Base-by-base conservation (phyloP, 768 basidiomycete species). In the Naganishia onofrii region DNA sequence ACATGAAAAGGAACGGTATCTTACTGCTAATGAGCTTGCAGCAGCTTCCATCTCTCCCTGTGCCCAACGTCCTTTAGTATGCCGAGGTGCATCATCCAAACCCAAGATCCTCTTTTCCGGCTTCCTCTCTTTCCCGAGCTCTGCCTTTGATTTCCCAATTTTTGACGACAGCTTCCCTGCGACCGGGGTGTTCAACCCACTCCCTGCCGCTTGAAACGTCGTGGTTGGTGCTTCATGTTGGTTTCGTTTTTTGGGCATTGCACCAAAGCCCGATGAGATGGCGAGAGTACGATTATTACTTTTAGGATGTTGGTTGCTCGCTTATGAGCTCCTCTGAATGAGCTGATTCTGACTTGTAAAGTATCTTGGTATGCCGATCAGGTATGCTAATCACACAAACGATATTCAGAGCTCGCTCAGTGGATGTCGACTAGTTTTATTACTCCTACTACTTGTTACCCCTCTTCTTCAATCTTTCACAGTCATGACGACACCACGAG, bases 191-290 rank as follows among this genome's bases (percentile, higher is more conserved):
- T 63, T 63, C 42, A 63, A 44, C 60, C 60, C 60, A 63, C 60
- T 63, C 60, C 60, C 60, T 63, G 60, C 60, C 42, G 60, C 60
- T 38, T 38, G 46, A 63, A 63, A 63, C 26, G 60, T 63, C 60
- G 60, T 63, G 36, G 60, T 63, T 12, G 34, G 23, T 42, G 38
- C 36, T n/a, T 63, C 60, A 63, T 63, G 46, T 44, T 42, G 36
- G 1, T 23, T 63, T 63, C 19, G 60, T 42, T 63, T 63, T 34
- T 63, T 63, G 38, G 60, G 36, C 60, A 63, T 63, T 34, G 42
- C 60, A 63, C 21, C 12, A 63, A 26, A 51, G 48, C 48, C 48
- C 48, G 48, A 6, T 3, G 48, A 26, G 48, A 12, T n/a, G 48
- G 12, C 15, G 13, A 3, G 21, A n/a, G 23, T n/a, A 26, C 3